Base-by-base conservation (phyloP, 257 asterid species). In the Capsicum pubescens region DNA sequence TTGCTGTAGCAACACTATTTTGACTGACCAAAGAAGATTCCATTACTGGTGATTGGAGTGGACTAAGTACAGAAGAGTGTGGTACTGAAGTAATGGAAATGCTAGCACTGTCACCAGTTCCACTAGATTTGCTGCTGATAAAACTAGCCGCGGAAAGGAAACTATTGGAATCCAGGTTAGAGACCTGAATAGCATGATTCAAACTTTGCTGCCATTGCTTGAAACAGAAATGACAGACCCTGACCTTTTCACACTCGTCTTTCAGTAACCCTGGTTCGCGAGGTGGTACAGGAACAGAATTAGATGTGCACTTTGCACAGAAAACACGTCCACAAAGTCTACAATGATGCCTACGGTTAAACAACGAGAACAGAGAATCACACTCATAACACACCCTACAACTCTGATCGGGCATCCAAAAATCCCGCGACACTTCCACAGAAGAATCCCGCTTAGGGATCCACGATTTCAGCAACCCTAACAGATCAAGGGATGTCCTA, bases 321-420 rank as follows among this genome's bases (percentile, higher is more conserved):
- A 96, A 96, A 67, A 96, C 91, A 26, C 97, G 85, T 54, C 98
- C 99, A 72, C 99, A 96, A 70, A 89, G 92, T 44, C 99, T 93
- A 91, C 99, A 96, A 76, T 96, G 99, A 87, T 96, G 99, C 89
- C 98, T 94, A 60, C 99, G 91, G 87, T 96, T 94, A 80, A 94
- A 90, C 88, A 93, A 90, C 6, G 95, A 92, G 90, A 96, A 96
- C 64, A 90, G 92, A 1, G 95, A 86, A 90, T 96, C 99, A 89
- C 99, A 96, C 80, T 96, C 98, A 84, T 96, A 96, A 91, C 99
- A 96, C 56, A 96, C 98, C 91, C 91, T 90, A 91, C 99, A 96
- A 82, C 98, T 96, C 88, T 92, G 88, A 85, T 96, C 99, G 84
- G 98, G 99, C 98, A 96, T 96, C 99, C 99, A 96, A 85, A 96